Conservation (phyloP, 2,329 filamentous ascomycete species). For the Colletotrichum filicis region DNA sequence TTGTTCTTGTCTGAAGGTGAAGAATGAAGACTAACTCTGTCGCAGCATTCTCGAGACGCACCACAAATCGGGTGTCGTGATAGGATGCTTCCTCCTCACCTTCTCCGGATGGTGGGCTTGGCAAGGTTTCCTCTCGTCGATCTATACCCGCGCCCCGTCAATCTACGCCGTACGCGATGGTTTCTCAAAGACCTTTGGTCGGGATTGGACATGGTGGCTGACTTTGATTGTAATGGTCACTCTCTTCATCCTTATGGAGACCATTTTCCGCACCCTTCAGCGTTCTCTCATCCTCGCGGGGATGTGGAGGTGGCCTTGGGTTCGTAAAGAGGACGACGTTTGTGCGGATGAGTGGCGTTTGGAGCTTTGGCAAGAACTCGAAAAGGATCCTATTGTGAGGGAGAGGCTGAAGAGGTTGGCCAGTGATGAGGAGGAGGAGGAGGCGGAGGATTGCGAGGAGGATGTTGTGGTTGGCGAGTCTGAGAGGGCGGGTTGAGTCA, state of each 20-base stretch:
- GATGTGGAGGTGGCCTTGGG: constrained; percentile 60
- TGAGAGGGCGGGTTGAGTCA: constrained; percentile 4
- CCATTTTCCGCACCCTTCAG: constrained; percentile 64
- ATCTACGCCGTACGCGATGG: constrained; percentile 76
- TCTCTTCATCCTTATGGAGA: constrained; percentile 72
- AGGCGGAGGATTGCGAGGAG: constrained; percentile 32
- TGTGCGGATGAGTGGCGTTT: constrained; percentile 60
- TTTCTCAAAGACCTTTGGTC: constrained; percentile 75
- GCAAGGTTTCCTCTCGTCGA: constrained; percentile 76
- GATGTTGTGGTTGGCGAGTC: neutral
- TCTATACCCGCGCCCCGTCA: constrained; percentile 61
- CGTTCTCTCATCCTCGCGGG: constrained; percentile 58
- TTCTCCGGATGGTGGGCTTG: constrained; percentile 76
- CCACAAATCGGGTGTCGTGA: constrained; percentile 75
- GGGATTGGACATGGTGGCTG: constrained; percentile 79
- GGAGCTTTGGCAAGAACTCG: constrained; percentile 68
- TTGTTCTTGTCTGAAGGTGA: rapidly evolving
- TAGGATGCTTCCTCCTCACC: constrained; percentile 67
- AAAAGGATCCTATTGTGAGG: constrained; percentile 59
- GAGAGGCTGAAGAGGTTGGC: constrained; percentile 55
- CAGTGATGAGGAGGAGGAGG: constrained; percentile 42
- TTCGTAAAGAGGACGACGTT: constrained; percentile 38
- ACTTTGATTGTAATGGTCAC: constrained; percentile 73
- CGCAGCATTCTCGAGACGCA: constrained; percentile 78
- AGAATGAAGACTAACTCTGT: constrained; percentile 37